These are phyloP conservation scores for Hanseniaspora nectarophila DNA, from an alignment of 805 yeast genomes.

Conservation along the genomic window DNA sequence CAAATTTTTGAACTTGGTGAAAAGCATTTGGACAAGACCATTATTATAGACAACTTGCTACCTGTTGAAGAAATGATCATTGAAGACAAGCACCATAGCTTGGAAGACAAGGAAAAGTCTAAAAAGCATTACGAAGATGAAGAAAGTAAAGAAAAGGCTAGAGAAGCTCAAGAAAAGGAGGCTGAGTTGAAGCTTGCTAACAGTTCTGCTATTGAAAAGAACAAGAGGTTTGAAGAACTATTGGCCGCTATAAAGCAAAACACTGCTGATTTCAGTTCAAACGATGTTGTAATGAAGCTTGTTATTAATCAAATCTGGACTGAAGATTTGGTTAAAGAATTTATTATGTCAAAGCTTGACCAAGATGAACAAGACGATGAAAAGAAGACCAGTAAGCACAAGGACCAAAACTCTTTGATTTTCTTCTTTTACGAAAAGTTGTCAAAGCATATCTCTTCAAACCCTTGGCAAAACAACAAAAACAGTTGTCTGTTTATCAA, in stretches of 20 bases:
- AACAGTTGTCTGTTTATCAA: constrained; percentile 53
- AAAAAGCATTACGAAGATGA: constrained; percentile 27
- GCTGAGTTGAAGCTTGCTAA: constrained; percentile 16
- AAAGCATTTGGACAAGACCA: constrained; percentile 19
- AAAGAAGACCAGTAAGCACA: constrained; percentile 30
- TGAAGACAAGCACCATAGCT: constrained; percentile 6
- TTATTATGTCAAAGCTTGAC: constrained; percentile 24
- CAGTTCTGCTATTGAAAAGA: constrained; percentile 11
- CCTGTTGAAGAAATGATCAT: constrained; percentile 15
- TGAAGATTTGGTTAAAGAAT: constrained; percentile 23
- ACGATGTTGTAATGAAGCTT: constrained; percentile 9
- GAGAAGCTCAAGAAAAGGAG: constrained; percentile 25
- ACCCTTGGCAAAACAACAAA: constrained; percentile 22
- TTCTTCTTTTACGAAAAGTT: constrained; percentile 35
- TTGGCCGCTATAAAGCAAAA: constrained; percentile 1
- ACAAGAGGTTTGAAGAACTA: constrained; percentile 9
- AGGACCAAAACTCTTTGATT: constrained; percentile 4
- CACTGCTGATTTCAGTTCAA: neutral
- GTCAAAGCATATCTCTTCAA: constrained; percentile 35
- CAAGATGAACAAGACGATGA: constrained; percentile 16
- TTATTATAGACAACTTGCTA: constrained; percentile 22
- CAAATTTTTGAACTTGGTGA: constrained; percentile 22
- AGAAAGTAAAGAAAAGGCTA: constrained; percentile 19
- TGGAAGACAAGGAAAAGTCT: constrained; percentile 25
- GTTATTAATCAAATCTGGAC: constrained; percentile 20